These are phyloP conservation scores for Rhododendron ovatum DNA, from an alignment of 148 eudicot genomes.

Conservation along the genomic window DNA sequence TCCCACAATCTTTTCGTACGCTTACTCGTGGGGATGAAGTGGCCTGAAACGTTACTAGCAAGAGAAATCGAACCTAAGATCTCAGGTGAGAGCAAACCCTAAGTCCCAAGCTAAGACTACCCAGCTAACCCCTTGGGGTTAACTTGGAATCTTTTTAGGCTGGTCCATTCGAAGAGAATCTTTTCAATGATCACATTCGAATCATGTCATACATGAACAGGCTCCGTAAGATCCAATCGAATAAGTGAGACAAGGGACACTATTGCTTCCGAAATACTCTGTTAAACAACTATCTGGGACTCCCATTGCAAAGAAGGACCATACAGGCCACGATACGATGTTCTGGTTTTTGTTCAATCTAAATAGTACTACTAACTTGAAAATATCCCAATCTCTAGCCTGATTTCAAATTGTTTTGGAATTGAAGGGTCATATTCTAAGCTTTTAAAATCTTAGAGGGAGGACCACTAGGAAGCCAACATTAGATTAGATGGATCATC, in stretches of 20 bases:
- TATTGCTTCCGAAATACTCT: background rate
- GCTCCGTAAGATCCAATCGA: background rate
- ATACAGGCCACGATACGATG: background rate
- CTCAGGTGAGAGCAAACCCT: too few relatives aligned
- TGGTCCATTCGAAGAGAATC: too few relatives aligned
- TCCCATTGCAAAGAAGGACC: background rate
- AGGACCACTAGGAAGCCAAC: background rate
- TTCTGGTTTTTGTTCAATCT: background rate
- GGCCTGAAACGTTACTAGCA: too few relatives aligned
- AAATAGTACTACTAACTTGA: too few relatives aligned
- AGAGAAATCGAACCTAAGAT: too few relatives aligned
- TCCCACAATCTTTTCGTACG: too few relatives aligned
- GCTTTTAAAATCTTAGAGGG: background rate
- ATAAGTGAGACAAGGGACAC: background rate
- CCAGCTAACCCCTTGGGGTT: background rate
- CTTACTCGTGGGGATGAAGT: too few relatives aligned
- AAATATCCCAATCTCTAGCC: background rate
- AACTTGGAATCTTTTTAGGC: too few relatives aligned
- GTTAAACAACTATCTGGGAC: background rate
- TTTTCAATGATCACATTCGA: background rate
- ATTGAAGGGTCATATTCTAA: background rate
- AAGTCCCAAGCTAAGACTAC: background rate
- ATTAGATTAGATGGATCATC: background rate
- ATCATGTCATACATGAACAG: background rate
- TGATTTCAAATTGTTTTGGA: background rate